Evolutionary conservation across 225 moss, liverwort and hornwort genomes (phyloP).

Genomic region (Bryoerythrophyllum caledonicum): DNA sequence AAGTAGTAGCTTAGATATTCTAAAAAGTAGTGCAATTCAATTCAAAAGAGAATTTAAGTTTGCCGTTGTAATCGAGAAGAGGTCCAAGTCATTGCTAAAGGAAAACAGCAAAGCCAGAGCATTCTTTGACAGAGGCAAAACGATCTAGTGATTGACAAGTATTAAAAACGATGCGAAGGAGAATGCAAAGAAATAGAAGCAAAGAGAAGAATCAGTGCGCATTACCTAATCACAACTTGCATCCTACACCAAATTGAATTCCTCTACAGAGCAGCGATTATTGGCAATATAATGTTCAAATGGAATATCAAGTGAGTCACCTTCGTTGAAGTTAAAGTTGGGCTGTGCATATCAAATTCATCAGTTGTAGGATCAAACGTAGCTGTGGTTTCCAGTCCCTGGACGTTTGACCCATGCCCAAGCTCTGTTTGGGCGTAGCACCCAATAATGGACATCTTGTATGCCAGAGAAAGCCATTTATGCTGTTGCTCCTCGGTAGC

Average conservation of each 20-base stretch:
- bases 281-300: constrained; percentile 12
- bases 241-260: constrained; percentile 15
- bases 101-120: constrained; percentile 3
- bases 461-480: constrained; percentile 81
- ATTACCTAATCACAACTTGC: constrained; percentile 12
- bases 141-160: not conserved
- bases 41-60: not conserved
- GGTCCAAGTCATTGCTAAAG: not conserved
- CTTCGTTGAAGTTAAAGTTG: constrained; percentile 90
- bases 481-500: constrained; percentile 87
- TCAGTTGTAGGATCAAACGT: constrained; percentile 80
- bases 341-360: constrained; percentile 88
- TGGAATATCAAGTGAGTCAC: constrained; percentile 31
- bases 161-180: constrained; percentile 18
- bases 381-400: constrained; percentile 93
- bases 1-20: not conserved
- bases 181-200: constrained; percentile 8
- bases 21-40: not conserved
- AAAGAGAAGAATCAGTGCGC: not conserved
- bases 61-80: constrained; percentile 2
- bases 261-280: constrained; percentile 1
- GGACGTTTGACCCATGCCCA: constrained; percentile 97
- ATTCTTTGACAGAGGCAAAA: constrained; percentile 10
- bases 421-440: constrained; percentile 98
- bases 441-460: constrained; percentile 85